Evolutionary conservation across 78 protist genomes (phyloP), one percentile per base, ranked within the genome.

Genomic region (Dictyostelium firmibasis): DNA sequence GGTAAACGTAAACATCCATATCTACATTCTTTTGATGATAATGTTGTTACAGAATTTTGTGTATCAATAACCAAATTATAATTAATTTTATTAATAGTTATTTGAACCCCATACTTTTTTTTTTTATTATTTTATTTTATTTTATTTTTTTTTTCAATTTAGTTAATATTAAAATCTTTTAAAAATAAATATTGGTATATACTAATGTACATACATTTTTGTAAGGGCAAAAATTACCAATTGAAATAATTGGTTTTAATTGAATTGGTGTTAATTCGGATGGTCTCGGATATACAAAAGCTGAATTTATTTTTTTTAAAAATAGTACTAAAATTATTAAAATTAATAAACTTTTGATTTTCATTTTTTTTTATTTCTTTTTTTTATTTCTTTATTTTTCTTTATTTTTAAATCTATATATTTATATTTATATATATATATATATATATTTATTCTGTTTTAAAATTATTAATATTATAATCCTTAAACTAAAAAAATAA

Each of bases 181-280:
- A 69, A 41, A 31, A 31, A 74, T 75, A 74, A 57, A 20, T 23
- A 23, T 38, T 38, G 6, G 29, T n/a, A n/a, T n/a, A n/a, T n/a
- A n/a, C n/a, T n/a, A n/a, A n/a, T n/a, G 7, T 8, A 27, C 60
- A 41, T 77, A 86, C 92, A 75, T 47, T 84, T 81, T 11, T 64
- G 38, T 57, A 89, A 62, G 94, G 94, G 81, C 87, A 81, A 70
- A 29, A 64, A 67, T 89, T 89, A 43, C 94, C 94, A 44, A 89
- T 70, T 1, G 94, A 89, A 27, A 81, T 44, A 25, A 89, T 50
- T 29, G 60, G 82, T 76, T 31, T 67, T 23, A 89, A n/a, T 57
- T 50, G n/a, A 69, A 70, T 64, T 23, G 85, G 50, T 70, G 69
- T 81, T 62, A 89, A 35, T 36, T 89, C 70, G 10, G 77, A 27